Conservation (phyloP, 176 grass and related monocot species). For the Tuctoria greenei region DNA sequence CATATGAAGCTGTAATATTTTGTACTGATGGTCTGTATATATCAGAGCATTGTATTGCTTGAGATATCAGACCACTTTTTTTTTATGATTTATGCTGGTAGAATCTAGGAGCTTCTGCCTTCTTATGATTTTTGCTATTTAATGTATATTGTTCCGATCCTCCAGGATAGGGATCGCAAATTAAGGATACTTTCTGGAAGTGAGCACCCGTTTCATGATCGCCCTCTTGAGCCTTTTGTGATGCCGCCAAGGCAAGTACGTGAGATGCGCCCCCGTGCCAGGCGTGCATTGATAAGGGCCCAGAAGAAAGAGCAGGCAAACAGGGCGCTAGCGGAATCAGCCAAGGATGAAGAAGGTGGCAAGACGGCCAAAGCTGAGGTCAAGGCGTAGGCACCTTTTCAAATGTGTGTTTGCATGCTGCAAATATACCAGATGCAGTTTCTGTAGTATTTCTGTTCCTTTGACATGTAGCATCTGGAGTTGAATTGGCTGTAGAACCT, state of each 20-base stretch:
- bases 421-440: neutral
- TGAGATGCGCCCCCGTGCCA: conserved; percentile 79
- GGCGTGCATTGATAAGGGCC: conserved; percentile 69
- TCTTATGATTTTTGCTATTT: neutral
- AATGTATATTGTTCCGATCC: conserved; percentile 7
- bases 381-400: conserved; percentile 28
- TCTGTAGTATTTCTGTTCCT: neutral
- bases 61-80: neutral
- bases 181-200: conserved; percentile 74
- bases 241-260: conserved; percentile 80
- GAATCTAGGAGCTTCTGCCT: neutral
- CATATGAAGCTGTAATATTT: too few species aligned
- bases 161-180: conserved; percentile 88
- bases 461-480: neutral
- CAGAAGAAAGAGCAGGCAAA: conserved; percentile 89
- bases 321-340: neutral
- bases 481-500: conserved; percentile 11
- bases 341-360: conserved; percentile 48
- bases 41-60: neutral
- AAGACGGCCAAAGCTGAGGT: conserved; percentile 41
- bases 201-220: conserved; percentile 77
- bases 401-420: neutral
- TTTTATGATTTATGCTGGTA: neutral
- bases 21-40: neutral
- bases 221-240: conserved; percentile 59